phyloP scores from a whole-genome alignment of 441 rosid species.

The Brassica hybrid region DNA sequence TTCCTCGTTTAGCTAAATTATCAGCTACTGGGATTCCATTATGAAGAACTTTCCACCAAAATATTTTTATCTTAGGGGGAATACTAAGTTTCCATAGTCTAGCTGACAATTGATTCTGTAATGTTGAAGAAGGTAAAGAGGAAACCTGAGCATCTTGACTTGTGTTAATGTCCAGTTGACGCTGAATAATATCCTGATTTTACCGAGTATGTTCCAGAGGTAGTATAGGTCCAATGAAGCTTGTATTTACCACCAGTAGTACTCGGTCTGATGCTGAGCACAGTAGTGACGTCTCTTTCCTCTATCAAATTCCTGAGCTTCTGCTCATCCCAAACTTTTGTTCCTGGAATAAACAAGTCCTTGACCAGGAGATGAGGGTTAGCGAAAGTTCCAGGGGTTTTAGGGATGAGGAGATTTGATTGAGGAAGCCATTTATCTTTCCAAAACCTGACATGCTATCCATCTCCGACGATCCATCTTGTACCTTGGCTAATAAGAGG shows the following conservation, averaged over 20 bases:
- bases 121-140: background rate
- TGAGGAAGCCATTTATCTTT: background rate
- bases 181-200: background rate
- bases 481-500: background rate
- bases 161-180: background rate
- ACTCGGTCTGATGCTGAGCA: background rate
- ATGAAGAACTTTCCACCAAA: background rate
- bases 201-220: background rate
- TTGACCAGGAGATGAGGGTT: background rate
- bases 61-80: background rate
- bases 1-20: background rate
- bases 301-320: background rate
- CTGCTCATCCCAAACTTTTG: background rate
- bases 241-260: background rate
- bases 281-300: background rate
- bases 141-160: background rate
- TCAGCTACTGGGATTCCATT: background rate
- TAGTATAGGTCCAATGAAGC: background rate
- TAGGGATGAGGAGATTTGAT: background rate
- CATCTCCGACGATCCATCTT: background rate
- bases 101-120: background rate
- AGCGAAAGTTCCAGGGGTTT: background rate
- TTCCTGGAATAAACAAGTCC: background rate
- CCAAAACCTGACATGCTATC: background rate
- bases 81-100: background rate